Base-by-base conservation (phyloP, 2,329 filamentous ascomycete species). In the Didymella segeticola region DNA sequence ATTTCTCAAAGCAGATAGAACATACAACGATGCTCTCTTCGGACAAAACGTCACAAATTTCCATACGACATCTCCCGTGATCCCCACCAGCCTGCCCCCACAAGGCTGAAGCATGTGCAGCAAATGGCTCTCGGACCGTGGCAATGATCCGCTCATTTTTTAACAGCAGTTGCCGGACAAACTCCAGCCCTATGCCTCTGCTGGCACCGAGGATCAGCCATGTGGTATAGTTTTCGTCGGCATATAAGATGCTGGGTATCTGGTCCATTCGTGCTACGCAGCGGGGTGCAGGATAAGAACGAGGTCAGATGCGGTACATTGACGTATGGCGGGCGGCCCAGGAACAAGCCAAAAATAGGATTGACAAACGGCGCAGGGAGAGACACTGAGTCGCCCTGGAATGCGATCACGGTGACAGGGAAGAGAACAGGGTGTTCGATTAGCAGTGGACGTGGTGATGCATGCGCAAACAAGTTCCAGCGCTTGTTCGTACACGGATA, bases 31-130 rank as follows among this genome's bases (percentile, higher is more conserved):
- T 83, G 67, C 80, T 84, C 23, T 73, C 68, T 56, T 83, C 81
- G 27, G 75, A 75, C 15, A 79, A 69, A n/a, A 85, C 77, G 70
- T 85, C 83, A 67, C 82, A 84, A 46, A 78, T 73, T 51, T 81
- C 72, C 68, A 78, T 77, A 60, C 78, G 66, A 63, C 79, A 82
- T 43, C 66, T 73, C 50, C 78, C 79, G 75, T 71, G 80, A 64
- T 73, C 76, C 38, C 69, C 68, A 49, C 78, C 69, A 60, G 77
- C 64, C 64, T 78, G 60, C 61, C 71, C 57, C 76, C 76, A 78
- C 54, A 78, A 64, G 14, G 61, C 70, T 29, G 74, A 75, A 34
- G 75, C 75, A 68, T 77, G 73, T 20, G 64, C 60, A 17, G 75
- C 75, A 57, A 66, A 72, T 22, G 73, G 64, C 56, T 79, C 76